These are phyloP conservation scores for Trifolium dubium DNA, from an alignment of 306 rosid genomes.

Conservation along the genomic window DNA sequence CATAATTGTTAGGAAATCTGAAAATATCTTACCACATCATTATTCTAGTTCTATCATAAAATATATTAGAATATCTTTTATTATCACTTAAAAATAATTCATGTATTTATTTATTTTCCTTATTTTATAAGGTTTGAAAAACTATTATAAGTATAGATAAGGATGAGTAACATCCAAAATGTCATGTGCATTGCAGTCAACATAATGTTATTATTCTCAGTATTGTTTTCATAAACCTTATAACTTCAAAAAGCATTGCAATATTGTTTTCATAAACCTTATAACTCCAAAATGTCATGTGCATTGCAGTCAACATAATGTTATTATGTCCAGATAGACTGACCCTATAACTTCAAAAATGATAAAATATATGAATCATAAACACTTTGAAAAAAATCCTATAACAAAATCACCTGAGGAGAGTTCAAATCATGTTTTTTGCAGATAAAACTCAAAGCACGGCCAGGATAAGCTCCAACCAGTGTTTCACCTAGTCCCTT, in stretches of 20 bases:
- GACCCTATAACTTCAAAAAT: background rate
- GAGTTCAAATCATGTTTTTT: slow-evolving; percentile 79
- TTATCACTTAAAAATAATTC: background rate
- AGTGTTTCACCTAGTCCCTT: slow-evolving; percentile 98
- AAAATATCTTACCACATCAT: slow-evolving; percentile 7
- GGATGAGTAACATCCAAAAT: slow-evolving; percentile 3
- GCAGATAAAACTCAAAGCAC: slow-evolving; percentile 92
- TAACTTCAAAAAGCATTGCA: too few relatives aligned
- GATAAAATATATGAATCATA: slow-evolving; percentile 24
- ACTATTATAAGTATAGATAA: slow-evolving; percentile 14
- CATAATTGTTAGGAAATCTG: background rate
- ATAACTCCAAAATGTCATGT: background rate
- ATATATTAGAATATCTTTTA: background rate
- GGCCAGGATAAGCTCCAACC: slow-evolving; percentile 99
- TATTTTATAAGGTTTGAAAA: background rate
- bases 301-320: too few relatives aligned
- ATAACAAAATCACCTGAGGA: slow-evolving; percentile 66
- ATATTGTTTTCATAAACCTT: too few relatives aligned
- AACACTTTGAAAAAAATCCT: background rate
- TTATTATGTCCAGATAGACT: background rate
- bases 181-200: background rate
- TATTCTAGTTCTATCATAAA: background rate
- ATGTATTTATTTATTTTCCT: background rate
- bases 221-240: too few relatives aligned
- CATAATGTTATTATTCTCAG: too few relatives aligned